Evolutionary conservation across 331 rosid genomes (phyloP).

Genomic region (Malus hybrid): DNA sequence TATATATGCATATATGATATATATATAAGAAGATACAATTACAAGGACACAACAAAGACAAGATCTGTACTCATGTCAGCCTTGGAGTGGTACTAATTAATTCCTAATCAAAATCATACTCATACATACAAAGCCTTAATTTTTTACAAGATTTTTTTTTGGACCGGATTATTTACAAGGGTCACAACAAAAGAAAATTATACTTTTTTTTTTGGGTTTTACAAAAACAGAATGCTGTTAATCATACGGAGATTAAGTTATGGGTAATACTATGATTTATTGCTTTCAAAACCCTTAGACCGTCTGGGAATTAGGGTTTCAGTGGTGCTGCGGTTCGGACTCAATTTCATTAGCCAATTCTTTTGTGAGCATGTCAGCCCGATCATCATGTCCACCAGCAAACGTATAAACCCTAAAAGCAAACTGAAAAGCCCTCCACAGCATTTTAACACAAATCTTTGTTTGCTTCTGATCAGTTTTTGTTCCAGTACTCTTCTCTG

Average conservation of each 20-base stretch:
- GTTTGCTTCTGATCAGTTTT: constrained; percentile 13
- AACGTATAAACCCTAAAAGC: constrained; percentile 67
- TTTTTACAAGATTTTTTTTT: neutral
- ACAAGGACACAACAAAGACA: neutral
- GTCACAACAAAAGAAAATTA: neutral
- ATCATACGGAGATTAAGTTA: neutral
- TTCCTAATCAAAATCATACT: constrained; percentile 2
- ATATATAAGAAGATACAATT: neutral
- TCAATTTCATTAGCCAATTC: constrained; percentile 76
- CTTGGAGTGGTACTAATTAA: neutral
- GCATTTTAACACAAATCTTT: constrained; percentile 38
- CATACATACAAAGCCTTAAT: neutral
- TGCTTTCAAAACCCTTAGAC: too few relatives aligned
- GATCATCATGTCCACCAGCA: constrained; percentile 83
- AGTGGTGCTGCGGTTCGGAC: constrained; percentile 31
- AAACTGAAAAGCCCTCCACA: constrained; percentile 81
- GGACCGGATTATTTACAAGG: neutral
- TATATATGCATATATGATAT: too few relatives aligned
- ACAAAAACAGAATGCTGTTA: neutral
- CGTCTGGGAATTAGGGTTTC: constrained; percentile 1
- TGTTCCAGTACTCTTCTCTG: constrained; percentile 13
- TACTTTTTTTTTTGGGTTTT: neutral
- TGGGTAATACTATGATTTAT: too few relatives aligned
- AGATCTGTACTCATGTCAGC: neutral
- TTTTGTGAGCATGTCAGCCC: constrained; percentile 61